Evolutionary conservation across 2,329 filamentous ascomycete genomes (phyloP).

Genomic region (Aspergillus proliferans): DNA sequence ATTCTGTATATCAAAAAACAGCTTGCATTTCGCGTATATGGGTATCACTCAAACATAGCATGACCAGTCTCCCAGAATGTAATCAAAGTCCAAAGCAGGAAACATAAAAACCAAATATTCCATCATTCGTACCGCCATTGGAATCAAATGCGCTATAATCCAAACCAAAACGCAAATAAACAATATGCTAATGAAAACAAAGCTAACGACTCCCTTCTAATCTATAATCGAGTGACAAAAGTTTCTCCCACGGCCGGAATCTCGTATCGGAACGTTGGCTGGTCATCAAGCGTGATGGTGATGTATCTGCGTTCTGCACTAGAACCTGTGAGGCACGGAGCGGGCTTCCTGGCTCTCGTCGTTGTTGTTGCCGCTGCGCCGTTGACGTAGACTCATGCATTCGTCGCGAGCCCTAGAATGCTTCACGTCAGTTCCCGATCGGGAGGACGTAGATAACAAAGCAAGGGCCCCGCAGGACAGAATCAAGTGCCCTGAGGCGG

Average conservation of each 20-base stretch:
- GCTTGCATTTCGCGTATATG: slow-evolving; percentile 6
- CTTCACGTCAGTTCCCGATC: slow-evolving; percentile 13
- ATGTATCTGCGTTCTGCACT: background rate
- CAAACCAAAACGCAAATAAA: background rate
- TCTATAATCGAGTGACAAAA: slow-evolving; percentile 41
- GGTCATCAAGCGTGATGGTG: slow-evolving; percentile 10
- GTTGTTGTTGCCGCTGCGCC: background rate
- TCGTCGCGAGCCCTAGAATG: too few relatives aligned
- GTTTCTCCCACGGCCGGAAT: slow-evolving; percentile 36
- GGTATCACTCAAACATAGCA: slow-evolving; percentile 14
- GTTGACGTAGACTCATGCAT: too few relatives aligned
- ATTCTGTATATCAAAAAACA: background rate
- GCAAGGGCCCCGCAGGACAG: slow-evolving; percentile 7
- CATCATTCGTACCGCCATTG: slow-evolving; percentile 4
- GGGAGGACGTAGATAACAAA: background rate
- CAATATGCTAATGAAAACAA: background rate
- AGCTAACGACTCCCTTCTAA: slow-evolving; percentile 18
- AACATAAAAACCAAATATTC: background rate
- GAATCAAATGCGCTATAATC: background rate
- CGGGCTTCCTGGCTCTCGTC: slow-evolving; percentile 2
- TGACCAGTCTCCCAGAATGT: slow-evolving; percentile 5
- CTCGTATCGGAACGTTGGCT: slow-evolving; percentile 15
- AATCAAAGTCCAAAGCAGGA: background rate
- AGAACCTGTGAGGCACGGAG: background rate
- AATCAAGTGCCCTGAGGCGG: slow-evolving; percentile 39